Evolutionary conservation across 345 rosid genomes (phyloP).

Genomic region (Citrus mangshanensis): DNA sequence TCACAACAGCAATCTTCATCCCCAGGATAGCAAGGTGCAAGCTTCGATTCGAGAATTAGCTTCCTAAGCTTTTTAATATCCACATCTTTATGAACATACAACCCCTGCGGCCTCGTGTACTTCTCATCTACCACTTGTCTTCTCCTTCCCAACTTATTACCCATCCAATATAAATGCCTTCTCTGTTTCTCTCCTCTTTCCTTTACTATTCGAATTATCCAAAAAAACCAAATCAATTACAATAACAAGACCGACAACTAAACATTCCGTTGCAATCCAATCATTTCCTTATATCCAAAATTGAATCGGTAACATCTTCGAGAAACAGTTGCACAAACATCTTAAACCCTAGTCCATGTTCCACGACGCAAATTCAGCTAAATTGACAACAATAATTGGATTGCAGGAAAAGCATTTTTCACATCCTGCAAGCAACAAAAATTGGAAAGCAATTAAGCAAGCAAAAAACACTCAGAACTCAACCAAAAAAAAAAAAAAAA

Average conservation of each 20-base stretch:
- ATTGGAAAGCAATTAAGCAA: not conserved
- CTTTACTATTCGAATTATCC: slow-evolving; percentile 6
- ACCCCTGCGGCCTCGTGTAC: slow-evolving; percentile 89
- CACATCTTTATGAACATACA: slow-evolving; percentile 85
- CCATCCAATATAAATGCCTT: slow-evolving; percentile 48
- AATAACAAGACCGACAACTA: not conserved
- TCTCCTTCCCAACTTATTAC: slow-evolving; percentile 90
- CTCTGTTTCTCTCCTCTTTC: not conserved
- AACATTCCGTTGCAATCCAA: slow-evolving; percentile 13
- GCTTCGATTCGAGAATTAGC: slow-evolving; percentile 91
- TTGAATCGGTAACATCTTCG: not conserved
- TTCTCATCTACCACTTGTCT: slow-evolving; percentile 89
- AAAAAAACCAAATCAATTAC: slow-evolving; percentile 5
- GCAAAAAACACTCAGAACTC: not conserved
- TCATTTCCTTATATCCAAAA: not conserved
- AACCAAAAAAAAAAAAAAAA: not conserved
- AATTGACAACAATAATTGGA: slow-evolving; percentile 1
- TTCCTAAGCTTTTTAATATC: slow-evolving; percentile 93
- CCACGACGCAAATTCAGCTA: not conserved
- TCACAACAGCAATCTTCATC: slow-evolving; percentile 73
- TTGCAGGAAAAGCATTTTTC: not conserved
- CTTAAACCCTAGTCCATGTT: slow-evolving; percentile 17
- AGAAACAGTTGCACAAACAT: not conserved
- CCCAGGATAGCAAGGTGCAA: slow-evolving; percentile 98
- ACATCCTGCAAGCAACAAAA: slow-evolving; percentile 17